Base-by-base conservation (phyloP, 164 flowering plant species). In the Umbellularia californica region DNA sequence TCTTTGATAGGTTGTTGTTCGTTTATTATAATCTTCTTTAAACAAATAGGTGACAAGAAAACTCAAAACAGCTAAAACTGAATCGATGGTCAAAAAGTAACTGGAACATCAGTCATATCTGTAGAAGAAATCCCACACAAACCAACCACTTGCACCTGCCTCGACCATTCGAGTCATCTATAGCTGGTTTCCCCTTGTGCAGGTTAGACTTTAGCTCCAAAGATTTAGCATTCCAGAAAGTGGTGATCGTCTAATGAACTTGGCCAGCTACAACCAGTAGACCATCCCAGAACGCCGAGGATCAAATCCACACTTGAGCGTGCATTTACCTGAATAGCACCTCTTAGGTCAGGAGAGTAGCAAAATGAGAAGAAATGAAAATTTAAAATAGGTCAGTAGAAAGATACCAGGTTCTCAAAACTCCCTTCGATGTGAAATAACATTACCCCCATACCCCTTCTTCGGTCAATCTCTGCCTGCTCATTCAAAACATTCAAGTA, bases 191-290 rank as follows among this genome's bases (percentile, higher is more conserved):
- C 69, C 2, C 2, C 47, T 17, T 67, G 47, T 65, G 68, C 19
- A 20, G 17, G 17, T 28, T 12, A 65, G 41, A 17, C 20, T 14
- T 67, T 9, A 2, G 69, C 33, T 30, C 28, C 69, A 67, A 25
- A 28, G n/a, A 60, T 82, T 41, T 79, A 94, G 80, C 95, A 90
- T 80, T 90, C 91, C 22, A 82, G 84, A 77, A 84, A 62, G 64
- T 77, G 76, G 14, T 71, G 63, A 51, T 70, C 77, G 17, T 83
- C 90, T 2, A 64, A 67, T 65, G 89, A 85, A 74, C 85, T 80
- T 24, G 87, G 91, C 97, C 93, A 95, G 79, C 94, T 95, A 85
- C 99, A 95, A 71, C 99, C 99, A 2, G 85, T 81, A 24, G 99
- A 95, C 98, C 96, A 93, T 72, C 90, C 91, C 73, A 95, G 79